phyloP scores from a whole-genome alignment of 225 moss, liverwort and hornwort genomes.

The Marchantia paleacea region DNA sequence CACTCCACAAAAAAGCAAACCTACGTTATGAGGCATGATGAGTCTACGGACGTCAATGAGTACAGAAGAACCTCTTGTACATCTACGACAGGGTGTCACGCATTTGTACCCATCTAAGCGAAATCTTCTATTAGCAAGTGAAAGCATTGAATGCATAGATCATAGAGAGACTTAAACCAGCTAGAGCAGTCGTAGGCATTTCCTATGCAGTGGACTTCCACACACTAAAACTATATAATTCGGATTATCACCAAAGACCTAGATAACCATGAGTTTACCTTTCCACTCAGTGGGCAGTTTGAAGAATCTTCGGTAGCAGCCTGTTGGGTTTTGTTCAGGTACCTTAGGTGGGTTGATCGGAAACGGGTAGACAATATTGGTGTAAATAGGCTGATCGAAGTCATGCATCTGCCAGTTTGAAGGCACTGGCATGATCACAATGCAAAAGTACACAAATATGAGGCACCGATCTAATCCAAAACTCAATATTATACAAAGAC shows the following conservation, averaged over 20 bases:
- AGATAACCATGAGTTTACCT: conserved; percentile 42
- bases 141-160: not conserved
- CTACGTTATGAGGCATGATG: not conserved
- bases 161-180: not conserved
- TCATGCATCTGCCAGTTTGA: conserved; percentile 97
- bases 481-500: not conserved
- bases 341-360: conserved; percentile 81
- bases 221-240: not conserved
- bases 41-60: not conserved
- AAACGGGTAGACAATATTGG: conserved; percentile 92
- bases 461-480: not conserved
- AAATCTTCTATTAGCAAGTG: not conserved
- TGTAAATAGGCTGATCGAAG: conserved; percentile 93
- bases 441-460: not conserved
- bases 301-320: conserved; percentile 83
- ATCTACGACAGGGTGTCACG: not conserved
- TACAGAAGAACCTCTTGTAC: not conserved
- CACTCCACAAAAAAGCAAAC: too few relatives aligned
- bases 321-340: conserved; percentile 85
- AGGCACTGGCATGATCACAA: conserved; percentile 65
- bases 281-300: conserved; percentile 64
- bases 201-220: not conserved
- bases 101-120: not conserved
- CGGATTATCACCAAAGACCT: not conserved
- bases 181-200: not conserved